Evolutionary conservation across 2,329 filamentous ascomycete genomes (phyloP).

Genomic region (Sporothrix dimorphospora): DNA sequence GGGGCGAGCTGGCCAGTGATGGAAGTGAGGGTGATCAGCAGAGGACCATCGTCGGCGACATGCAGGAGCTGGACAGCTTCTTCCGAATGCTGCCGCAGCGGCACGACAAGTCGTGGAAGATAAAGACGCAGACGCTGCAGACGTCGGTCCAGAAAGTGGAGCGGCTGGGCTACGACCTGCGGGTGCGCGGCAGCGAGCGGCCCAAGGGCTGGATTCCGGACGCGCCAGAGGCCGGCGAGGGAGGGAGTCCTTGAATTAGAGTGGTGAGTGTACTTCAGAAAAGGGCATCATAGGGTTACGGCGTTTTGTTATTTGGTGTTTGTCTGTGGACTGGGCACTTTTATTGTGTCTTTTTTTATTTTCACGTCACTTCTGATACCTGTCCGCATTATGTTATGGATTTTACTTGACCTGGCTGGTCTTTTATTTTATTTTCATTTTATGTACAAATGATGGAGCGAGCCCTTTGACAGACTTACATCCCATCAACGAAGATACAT

Average conservation of each 20-base stretch:
- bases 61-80: slow-evolving; percentile 74
- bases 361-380: background rate
- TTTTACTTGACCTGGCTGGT: background rate
- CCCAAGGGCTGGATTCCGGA: slow-evolving; percentile 94
- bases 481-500: background rate
- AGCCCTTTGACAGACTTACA: background rate
- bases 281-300: background rate
- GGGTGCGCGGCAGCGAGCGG: slow-evolving; percentile 83
- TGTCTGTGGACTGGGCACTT: background rate
- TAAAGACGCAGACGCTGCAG: slow-evolving; percentile 86
- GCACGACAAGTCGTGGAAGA: slow-evolving; percentile 61
- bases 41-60: slow-evolving; percentile 73
- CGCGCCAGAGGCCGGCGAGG: slow-evolving; percentile 41
- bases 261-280: background rate
- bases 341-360: background rate
- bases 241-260: background rate
- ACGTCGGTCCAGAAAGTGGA: slow-evolving; percentile 94
- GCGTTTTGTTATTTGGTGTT: background rate
- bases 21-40: slow-evolving; percentile 33
- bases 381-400: background rate
- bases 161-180: slow-evolving; percentile 82
- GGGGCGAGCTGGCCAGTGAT: slow-evolving; percentile 55
- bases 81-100: slow-evolving; percentile 73
- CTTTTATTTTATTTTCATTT: background rate
- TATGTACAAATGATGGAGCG: slow-evolving; percentile 13